These are phyloP conservation scores for Protostelium mycophagum DNA, from an alignment of 78 protist species.

Conservation along the genomic window DNA sequence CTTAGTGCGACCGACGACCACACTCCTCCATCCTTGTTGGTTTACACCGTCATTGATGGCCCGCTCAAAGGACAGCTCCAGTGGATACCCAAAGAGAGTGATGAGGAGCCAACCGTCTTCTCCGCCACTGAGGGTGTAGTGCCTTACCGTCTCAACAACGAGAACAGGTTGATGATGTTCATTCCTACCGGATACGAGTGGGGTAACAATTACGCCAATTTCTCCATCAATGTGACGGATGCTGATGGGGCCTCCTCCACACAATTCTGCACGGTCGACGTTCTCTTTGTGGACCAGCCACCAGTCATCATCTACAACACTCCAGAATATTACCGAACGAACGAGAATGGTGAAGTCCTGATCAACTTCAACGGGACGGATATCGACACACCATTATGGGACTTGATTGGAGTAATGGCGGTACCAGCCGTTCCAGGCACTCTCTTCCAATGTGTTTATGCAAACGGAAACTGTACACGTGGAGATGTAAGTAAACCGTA, in stretches of 20 bases:
- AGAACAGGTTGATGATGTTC: background rate
- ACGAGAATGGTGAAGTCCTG: background rate
- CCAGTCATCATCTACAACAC: background rate
- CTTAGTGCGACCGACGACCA: background rate
- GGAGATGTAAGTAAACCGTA: too few relatives aligned
- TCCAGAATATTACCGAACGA: background rate
- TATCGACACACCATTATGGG: background rate
- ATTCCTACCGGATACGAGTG: background rate
- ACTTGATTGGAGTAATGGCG: background rate
- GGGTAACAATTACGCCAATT: background rate
- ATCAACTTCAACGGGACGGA: background rate
- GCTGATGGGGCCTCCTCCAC: background rate
- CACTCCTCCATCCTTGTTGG: background rate
- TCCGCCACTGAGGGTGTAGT: background rate
- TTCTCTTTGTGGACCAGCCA: background rate
- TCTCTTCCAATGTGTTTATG: too few relatives aligned
- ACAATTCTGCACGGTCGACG: background rate
- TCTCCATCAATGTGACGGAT: background rate
- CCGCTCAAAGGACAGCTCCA: background rate
- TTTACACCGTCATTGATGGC: background rate
- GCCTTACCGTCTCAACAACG: background rate
- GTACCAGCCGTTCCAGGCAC: background rate
- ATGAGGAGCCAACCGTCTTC: background rate
- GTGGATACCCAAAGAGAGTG: background rate
- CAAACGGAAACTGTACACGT: too few relatives aligned